Percentiles rank a stretch among this genome's conserved stretches.
These are phyloP conservation scores for Scedosporium boydii DNA, from an alignment of 2,329 filamentous ascomycete species.

Conservation along the genomic window DNA sequence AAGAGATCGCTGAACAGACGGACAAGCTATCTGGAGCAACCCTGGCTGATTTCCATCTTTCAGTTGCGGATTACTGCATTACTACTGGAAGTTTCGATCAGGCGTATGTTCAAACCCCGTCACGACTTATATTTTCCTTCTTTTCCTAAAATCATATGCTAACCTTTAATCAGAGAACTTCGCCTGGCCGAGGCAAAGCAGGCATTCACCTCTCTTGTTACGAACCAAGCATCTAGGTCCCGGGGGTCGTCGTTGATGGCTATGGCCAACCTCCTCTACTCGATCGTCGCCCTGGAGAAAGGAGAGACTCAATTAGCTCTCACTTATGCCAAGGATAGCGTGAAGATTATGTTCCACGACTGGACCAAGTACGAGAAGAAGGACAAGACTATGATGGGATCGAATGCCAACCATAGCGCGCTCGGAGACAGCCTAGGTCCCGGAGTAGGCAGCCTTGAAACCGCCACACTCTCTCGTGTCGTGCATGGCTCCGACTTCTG, in stretches of 20 bases:
- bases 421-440: background rate
- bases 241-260: background rate
- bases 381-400: conserved; percentile 5
- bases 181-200: background rate
- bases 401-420: conserved; percentile 15
- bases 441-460: background rate
- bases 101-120: conserved; percentile 31
- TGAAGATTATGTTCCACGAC: conserved; percentile 45
- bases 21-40: conserved; percentile 28
- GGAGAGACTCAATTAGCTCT: conserved; percentile 52
- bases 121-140: background rate
- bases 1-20: conserved; percentile 32
- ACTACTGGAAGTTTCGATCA: conserved; percentile 56
- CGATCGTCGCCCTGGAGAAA: conserved; percentile 52
- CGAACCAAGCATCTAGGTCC: background rate
- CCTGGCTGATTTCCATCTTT: conserved; percentile 49
- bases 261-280: conserved; percentile 44
- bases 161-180: background rate
- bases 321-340: conserved; percentile 44
- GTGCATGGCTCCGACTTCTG: conserved; percentile 58
- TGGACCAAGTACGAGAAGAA: conserved; percentile 41
- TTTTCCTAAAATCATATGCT: background rate
- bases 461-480: background rate
- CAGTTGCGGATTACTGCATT: conserved; percentile 65
- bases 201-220: background rate